Evolutionary conservation across 2,329 filamentous ascomycete genomes (phyloP).

Genomic region (Ascocoryne sarcoides): DNA sequence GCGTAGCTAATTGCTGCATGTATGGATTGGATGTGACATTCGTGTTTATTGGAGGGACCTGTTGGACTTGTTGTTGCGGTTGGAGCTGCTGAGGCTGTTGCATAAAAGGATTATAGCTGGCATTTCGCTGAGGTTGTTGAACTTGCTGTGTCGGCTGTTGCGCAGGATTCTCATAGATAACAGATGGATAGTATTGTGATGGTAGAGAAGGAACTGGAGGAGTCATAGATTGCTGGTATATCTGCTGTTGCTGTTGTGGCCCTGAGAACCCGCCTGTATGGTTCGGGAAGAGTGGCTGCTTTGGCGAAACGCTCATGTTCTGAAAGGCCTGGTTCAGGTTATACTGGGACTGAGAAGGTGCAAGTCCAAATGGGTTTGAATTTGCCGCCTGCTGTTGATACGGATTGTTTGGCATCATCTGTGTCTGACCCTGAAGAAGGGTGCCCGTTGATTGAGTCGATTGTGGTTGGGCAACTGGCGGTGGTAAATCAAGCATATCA

Average conservation of each 20-base stretch:
- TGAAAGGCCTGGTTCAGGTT: constrained; percentile 58
- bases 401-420: constrained; percentile 19
- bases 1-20: constrained; percentile 28
- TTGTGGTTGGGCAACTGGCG: constrained; percentile 46
- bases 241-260: constrained; percentile 33
- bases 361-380: constrained; percentile 62
- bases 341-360: constrained; percentile 33
- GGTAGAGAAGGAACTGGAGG: constrained; percentile 27
- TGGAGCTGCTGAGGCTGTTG: constrained; percentile 17
- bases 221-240: constrained; percentile 29
- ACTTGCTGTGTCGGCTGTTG: constrained; percentile 15
- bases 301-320: constrained; percentile 55
- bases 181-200: constrained; percentile 23
- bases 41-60: constrained; percentile 16
- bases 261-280: constrained; percentile 54
- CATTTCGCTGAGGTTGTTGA: constrained; percentile 18
- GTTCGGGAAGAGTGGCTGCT: constrained; percentile 62
- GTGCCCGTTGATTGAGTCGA: constrained; percentile 58
- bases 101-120: constrained; percentile 25
- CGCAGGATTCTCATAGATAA: constrained; percentile 23
- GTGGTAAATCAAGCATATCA: constrained; percentile 40
- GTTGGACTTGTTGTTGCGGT: constrained; percentile 13
- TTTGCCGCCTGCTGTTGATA: constrained; percentile 19
- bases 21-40: constrained; percentile 33
- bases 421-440: constrained; percentile 43